Evolutionary conservation across 768 basidiomycete genomes (phyloP), one percentile per base, ranked within the genome.

Genomic region (Mycena alexandri): DNA sequence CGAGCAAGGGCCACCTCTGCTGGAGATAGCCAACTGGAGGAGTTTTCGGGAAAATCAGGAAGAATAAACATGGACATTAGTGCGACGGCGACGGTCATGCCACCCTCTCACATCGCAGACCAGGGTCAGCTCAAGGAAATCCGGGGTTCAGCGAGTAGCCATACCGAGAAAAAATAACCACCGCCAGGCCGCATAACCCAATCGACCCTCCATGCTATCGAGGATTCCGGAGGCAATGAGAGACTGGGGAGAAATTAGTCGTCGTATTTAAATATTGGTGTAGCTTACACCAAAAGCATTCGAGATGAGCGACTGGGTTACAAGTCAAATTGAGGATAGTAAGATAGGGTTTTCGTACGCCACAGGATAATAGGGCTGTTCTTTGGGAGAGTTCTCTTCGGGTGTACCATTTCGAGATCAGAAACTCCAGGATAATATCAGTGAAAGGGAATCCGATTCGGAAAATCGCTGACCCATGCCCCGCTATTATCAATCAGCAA

Each of bases 191-290:
- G 90, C 83, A 63, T 86, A 81, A 0, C 93, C 93, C 17, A 88
- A 79, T 61, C 82, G 83, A 8, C 89, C 90, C 43, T 93, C 85
- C 90, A 94, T 93, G 14, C 81, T 79, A 69, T 86, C 83, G 19
- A 95, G 84, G 58, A 95, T 92, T 2, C 87, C 90, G 34, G 92
- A 91, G 13, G 93, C 92, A 57, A 95, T 86, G 14, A 95, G 80
- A 2, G 92, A 84, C 65, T 67, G 22, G 19, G 33, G 29, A 25
- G 10, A 42, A 57, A 24, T 25, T 29, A 41, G 42, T 21, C 8
- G 12, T 8, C 14, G 41, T 1, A 16, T 12, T 21, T 14, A n/a
- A 46, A 38, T 36, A 22, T 7, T 3, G 38, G 25, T 33, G 11
- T n/a, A 51, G 46, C 61, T 34, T 29, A 71, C 70, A 5, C 93